Percentiles rank a stretch among this genome's conserved stretches.
Conservation (phyloP, 805 yeast genomes). For the Millerozyma miso region DNA sequence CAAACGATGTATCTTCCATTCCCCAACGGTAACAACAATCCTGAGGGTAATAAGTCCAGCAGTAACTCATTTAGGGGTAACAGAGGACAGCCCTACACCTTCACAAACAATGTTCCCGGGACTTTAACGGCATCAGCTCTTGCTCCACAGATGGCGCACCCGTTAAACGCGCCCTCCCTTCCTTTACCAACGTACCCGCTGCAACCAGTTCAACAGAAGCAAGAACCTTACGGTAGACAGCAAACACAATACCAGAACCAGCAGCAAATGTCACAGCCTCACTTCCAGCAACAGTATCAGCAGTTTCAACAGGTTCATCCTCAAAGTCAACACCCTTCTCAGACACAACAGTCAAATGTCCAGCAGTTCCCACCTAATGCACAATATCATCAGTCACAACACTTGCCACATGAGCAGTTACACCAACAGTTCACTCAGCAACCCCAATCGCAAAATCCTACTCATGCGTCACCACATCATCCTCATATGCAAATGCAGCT, state of each 20-base stretch:
- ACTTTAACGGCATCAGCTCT: conserved; percentile 1
- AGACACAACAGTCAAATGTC: conserved; percentile 1
- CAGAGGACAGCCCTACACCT: neutral
- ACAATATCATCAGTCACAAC: conserved; percentile 8
- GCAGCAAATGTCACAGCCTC: conserved; percentile 15
- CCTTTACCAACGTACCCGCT: conserved; percentile 8
- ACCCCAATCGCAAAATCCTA: conserved; percentile 8
- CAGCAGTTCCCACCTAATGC: conserved; percentile 6
- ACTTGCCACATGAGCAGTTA: conserved; percentile 10
- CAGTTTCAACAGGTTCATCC: conserved; percentile 5
- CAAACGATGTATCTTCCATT: conserved; percentile 10
- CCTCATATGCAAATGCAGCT: conserved; percentile 8
- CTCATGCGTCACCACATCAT: conserved; percentile 6
- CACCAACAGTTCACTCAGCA: conserved; percentile 8
- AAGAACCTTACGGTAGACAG: conserved; percentile 10
- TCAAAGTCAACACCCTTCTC: conserved; percentile 3
- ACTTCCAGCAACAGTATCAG: conserved; percentile 11
- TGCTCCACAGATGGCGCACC: conserved; percentile 3
- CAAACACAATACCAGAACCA: conserved; percentile 14
- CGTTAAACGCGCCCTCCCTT: conserved; percentile 5
- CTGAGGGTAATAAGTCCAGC: conserved; percentile 2
- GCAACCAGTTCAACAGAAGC: conserved; percentile 8
- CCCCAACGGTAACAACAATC: conserved; percentile 6
- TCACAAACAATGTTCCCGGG: neutral
- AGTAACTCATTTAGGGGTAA: conserved; percentile 1